Evolutionary conservation across 2,329 filamentous ascomycete species (phyloP).

Genomic region (Claviceps sp.): DNA sequence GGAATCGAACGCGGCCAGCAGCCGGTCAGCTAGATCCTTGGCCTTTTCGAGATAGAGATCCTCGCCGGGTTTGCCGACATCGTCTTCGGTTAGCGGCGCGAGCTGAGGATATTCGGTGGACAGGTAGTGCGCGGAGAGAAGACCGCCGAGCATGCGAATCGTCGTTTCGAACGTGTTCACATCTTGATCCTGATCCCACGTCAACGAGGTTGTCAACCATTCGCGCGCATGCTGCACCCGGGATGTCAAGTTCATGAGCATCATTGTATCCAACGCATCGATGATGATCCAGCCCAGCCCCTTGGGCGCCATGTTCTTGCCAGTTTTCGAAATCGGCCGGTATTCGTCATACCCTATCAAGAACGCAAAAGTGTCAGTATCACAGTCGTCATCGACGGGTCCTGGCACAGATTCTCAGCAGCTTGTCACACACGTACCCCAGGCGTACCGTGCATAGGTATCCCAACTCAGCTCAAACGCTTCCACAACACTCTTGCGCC

Average conservation of each 20-base stretch:
- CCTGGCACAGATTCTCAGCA: neutral
- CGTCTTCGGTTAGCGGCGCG: slow-evolving; percentile 59
- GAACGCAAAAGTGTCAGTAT: neutral
- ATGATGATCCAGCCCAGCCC: slow-evolving; percentile 98
- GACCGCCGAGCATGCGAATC: slow-evolving; percentile 88
- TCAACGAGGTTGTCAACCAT: slow-evolving; percentile 71
- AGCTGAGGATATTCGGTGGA: slow-evolving; percentile 70
- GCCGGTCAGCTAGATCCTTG: slow-evolving; percentile 75
- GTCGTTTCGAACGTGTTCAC: slow-evolving; percentile 98
- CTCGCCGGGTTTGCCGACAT: slow-evolving; percentile 60
- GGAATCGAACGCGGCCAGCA: slow-evolving; percentile 80
- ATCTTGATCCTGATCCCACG: slow-evolving; percentile 85
- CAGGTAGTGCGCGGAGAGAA: slow-evolving; percentile 91
- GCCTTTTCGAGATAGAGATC: slow-evolving; percentile 95
- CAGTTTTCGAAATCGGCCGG: slow-evolving; percentile 66
- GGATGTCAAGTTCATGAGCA: slow-evolving; percentile 92
- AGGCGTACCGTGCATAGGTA: slow-evolving; percentile 82
- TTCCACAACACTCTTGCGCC: slow-evolving; percentile 72
- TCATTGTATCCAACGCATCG: slow-evolving; percentile 89
- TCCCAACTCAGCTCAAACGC: slow-evolving; percentile 89
- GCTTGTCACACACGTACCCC: slow-evolving; percentile 51
- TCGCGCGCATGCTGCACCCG: slow-evolving; percentile 72
- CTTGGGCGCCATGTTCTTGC: slow-evolving; percentile 71
- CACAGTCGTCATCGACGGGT: slow-evolving; percentile 15
- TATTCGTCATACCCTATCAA: slow-evolving; percentile 69